Evolutionary conservation across 208 protist species (phyloP).

Genomic region (Leptomonas seymouri): DNA sequence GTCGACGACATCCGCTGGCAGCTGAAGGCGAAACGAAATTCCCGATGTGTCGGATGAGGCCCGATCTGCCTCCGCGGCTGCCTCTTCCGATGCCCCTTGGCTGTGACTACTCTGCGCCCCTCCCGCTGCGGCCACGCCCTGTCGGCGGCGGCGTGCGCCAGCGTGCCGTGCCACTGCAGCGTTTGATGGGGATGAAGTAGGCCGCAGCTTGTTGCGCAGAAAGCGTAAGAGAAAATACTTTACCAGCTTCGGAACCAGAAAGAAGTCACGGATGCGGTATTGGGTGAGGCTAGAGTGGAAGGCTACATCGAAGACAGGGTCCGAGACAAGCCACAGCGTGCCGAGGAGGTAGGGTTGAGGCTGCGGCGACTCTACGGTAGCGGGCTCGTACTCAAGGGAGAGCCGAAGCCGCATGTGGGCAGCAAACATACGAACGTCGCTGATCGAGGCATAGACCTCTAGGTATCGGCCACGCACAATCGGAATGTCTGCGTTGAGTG

Average conservation of each 20-base stretch:
- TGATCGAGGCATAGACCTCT: slow-evolving; percentile 68
- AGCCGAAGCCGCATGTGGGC: slow-evolving; percentile 59
- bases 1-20: slow-evolving; percentile 70
- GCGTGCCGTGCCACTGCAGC: background rate
- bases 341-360: slow-evolving; percentile 63
- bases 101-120: background rate
- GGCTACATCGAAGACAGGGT: slow-evolving; percentile 79
- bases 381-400: slow-evolving; percentile 59
- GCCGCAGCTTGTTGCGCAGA: slow-evolving; percentile 45
- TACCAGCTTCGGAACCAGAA: slow-evolving; percentile 60
- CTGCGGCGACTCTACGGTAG: slow-evolving; percentile 68
- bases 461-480: slow-evolving; percentile 73
- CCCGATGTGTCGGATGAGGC: slow-evolving; percentile 27
- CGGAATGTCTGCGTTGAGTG: slow-evolving; percentile 68
- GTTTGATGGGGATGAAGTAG: background rate
- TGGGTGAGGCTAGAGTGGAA: slow-evolving; percentile 67
- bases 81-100: background rate
- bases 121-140: background rate
- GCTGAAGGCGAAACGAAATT: slow-evolving; percentile 54
- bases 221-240: slow-evolving; percentile 78
- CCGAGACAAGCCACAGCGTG: slow-evolving; percentile 81
- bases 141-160: slow-evolving; percentile 11
- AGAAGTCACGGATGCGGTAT: slow-evolving; percentile 69
- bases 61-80: background rate
- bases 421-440: slow-evolving; percentile 49